Base-by-base conservation (phyloP, 2,329 filamentous ascomycete genomes). In the Pyrenochaeta sp. region DNA sequence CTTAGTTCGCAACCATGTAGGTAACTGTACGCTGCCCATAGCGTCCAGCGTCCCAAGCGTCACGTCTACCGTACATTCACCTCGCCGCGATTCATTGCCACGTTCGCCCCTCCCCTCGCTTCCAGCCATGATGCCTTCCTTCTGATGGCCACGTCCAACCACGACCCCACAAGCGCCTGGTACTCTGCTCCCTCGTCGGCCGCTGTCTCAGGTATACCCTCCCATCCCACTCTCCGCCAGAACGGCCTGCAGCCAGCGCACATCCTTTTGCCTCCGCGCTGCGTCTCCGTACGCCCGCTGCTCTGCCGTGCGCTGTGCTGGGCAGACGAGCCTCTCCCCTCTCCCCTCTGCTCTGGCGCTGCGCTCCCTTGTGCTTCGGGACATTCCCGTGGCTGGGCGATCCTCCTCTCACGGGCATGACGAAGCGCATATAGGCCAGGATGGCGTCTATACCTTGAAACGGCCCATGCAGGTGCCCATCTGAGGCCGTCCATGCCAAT, bases 381-480 rank as follows among this genome's bases (percentile, higher is more conserved):
- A 56, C 26, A 57, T 66, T 65, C 54, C 58, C 61, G 63, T 67
- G 66, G 60, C 66, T 68, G 63, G 64, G 58, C 60, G 61, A 67
- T 67, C 61, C 54, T 62, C 56, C n/a, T 45, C 53, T 57, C 42
- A 49, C 48, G 57, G 58, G 64, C 58, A 65, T 61, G 56, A 47
- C 61, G 55, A 68, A 64, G 58, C 66, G 68, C 65, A 63, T 72
- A 72, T 72, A 67, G 64, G n/a, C 63, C 38, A 41, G 68, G 64
- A 42, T 44, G 29, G 44, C 44, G 51, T 61, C 60, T 67, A 66
- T 58, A 57, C 61, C 63, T 67, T 71, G 65, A 72, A 72, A 72
- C 69, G 61, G 65, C 63, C 63, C 64, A 55, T 59, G 69, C 67
- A 68, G 68, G 66, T 68, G 68, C 64, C 65, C 65, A 63, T 67